phyloP scores from a whole-genome alignment of 2,329 filamentous ascomycete genomes.

The Didymella segeticola region DNA sequence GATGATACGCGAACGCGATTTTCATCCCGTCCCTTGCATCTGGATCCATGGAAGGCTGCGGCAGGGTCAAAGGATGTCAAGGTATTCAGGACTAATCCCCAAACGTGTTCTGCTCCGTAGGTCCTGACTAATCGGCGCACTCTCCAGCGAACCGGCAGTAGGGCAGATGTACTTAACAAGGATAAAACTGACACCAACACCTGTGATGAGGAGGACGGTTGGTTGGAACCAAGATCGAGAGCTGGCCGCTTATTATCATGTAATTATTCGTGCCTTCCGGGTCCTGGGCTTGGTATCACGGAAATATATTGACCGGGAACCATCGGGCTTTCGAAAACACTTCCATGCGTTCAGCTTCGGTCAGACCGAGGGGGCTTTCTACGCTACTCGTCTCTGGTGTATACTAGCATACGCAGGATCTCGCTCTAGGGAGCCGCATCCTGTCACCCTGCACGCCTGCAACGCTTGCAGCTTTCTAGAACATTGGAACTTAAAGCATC shows the following conservation, averaged over 20 bases:
- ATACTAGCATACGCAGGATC: background rate
- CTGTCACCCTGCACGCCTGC: no score
- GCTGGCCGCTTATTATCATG: background rate
- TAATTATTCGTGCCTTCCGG: background rate
- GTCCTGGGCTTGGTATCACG: background rate
- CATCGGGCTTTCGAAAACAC: no score
- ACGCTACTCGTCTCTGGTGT: background rate
- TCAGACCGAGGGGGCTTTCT: background rate
- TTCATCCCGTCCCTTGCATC: slow-evolving; percentile 2
- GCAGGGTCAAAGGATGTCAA: background rate
- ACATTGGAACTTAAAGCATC: no score
- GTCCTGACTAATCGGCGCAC: background rate
- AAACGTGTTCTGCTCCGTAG: background rate
- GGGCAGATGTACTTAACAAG: background rate
- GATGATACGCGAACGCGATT: slow-evolving; percentile 1
- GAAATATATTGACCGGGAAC: background rate
- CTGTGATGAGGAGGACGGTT: background rate
- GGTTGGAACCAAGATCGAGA: background rate
- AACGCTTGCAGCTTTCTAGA: no score
- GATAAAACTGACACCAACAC: background rate
- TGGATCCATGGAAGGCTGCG: background rate
- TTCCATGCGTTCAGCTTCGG: background rate
- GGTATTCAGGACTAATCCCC: slow-evolving; percentile 1
- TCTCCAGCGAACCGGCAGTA: background rate
- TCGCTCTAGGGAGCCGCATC: no score